Base-by-base conservation (phyloP, 176 grass and related monocot genomes). In the Musa schizocarpa region DNA sequence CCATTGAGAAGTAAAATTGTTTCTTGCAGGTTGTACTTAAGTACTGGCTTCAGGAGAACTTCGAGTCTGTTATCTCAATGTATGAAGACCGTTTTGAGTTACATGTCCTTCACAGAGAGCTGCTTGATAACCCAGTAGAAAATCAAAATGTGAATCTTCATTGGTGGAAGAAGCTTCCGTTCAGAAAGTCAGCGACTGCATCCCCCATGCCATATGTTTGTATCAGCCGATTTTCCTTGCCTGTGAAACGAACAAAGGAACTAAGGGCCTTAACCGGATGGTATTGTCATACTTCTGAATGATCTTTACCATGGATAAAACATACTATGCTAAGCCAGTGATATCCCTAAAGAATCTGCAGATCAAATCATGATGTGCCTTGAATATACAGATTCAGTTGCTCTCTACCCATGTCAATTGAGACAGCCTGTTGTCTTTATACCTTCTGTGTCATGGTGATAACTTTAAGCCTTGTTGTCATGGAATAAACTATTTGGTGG, bases 41-140 rank as follows among this genome's bases (percentile, higher is more conserved):
- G 27, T 87, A 87, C 73, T 99, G 95, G 90, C 70, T 92, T 61
- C 91, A 89, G 71, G 88, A 99, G 65, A 90, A 92, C 70, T 92
- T 92, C 0, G 71, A 99, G 64, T 94, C 90, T 43, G 84, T 99
- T 86, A 74, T 87, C 72, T 81, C 86, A 64, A 99, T 99, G 90
- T 99, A 87, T 5, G 95, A 99, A 74, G 95, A 99, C 79, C 82
- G 82, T 70, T 89, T 89, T 34, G 86, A 99, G 78, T 70, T 99
- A 74, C 88, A 92, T 78, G 76, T 94, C 71, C 74, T 99, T 54
- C 63, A 54, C 63, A 92, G 80, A 80, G 84, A 91, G 61, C 13
- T 68, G 55, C 65, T 80, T 80, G 80, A 89, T 69, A 82, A 80
- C 22, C 2, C 76, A 81, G 69, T 49, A 0, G 75, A 84, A 53